Conservation (phyloP, 352 stramenopile species). For the Blastocystis sp. region DNA sequence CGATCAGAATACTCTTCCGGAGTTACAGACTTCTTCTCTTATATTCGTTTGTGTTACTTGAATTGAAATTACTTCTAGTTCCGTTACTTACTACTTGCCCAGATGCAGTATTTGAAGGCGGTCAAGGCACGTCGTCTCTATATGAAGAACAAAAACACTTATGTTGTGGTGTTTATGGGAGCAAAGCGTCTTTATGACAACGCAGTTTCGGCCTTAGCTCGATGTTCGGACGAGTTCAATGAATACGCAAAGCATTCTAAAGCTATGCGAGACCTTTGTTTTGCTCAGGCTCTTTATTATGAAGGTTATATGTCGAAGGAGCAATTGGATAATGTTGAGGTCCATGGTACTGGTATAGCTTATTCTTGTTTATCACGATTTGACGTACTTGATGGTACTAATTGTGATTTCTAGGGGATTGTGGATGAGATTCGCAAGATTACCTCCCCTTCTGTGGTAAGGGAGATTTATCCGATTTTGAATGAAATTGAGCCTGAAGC, state of each 20-base stretch:
- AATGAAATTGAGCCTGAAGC: neutral
- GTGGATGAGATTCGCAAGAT: neutral
- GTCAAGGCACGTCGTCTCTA: neutral
- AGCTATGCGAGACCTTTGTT: constrained; percentile 7
- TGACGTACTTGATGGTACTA: neutral
- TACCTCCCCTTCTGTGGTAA: neutral
- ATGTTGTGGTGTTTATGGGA: constrained; percentile 7
- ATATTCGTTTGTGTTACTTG: neutral
- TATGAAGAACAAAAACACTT: neutral
- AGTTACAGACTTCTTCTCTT: neutral
- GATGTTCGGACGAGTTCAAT: too few relatives aligned
- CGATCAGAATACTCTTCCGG: neutral
- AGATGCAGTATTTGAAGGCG: constrained; percentile 25
- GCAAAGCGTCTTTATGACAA: neutral
- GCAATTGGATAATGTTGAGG: neutral
- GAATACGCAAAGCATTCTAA: neutral
- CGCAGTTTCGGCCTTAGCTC: neutral
- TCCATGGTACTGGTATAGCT: constrained; percentile 3
- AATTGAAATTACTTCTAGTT: neutral
- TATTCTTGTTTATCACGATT: constrained; percentile 19
- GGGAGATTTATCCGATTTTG: neutral
- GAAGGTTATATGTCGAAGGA: constrained; percentile 45
- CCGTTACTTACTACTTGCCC: neutral
- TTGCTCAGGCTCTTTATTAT: constrained; percentile 13
- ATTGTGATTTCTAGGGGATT: neutral